Percentiles rank a stretch among this genome's conserved stretches.
Evolutionary conservation across 148 eudicot species (phyloP).

Genomic region (Dianthus caryophyllus): DNA sequence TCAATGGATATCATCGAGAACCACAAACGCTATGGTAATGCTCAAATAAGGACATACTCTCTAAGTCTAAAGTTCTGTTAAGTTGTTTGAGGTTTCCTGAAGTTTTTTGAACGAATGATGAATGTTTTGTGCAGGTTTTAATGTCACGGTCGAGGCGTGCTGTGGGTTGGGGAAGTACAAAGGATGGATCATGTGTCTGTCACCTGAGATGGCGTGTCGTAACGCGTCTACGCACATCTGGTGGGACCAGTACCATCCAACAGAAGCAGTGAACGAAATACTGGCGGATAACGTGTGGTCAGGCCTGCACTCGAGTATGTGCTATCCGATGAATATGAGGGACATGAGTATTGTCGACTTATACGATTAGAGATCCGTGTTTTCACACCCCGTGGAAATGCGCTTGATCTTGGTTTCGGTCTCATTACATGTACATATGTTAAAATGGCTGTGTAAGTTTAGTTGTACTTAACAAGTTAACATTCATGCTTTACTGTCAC

Average conservation of each 20-base stretch:
- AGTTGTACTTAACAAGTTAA: too few relatives aligned
- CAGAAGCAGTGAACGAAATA: slow-evolving; percentile 66
- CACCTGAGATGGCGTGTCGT: slow-evolving; percentile 75
- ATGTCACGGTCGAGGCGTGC: slow-evolving; percentile 64
- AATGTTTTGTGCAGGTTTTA: slow-evolving; percentile 45
- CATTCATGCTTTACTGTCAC: too few relatives aligned
- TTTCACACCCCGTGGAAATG: neutral
- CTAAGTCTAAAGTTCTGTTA: too few relatives aligned
- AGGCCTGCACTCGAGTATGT: slow-evolving; percentile 61
- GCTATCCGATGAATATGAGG: slow-evolving; percentile 78
- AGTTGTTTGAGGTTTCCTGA: too few relatives aligned
- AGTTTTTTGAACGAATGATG: neutral
- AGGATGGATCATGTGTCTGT: slow-evolving; percentile 72
- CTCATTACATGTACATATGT: too few relatives aligned
- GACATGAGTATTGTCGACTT: slow-evolving; percentile 40
- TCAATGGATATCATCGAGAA: slow-evolving; percentile 74
- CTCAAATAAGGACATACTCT: too few relatives aligned
- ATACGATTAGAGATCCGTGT: neutral
- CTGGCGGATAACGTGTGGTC: slow-evolving; percentile 89
- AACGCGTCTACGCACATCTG: slow-evolving; percentile 77
- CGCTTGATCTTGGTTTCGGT: too few relatives aligned
- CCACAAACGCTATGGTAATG: slow-evolving; percentile 51
- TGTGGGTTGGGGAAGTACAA: slow-evolving; percentile 80
- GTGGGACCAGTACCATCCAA: slow-evolving; percentile 98
- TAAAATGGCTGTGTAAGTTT: too few relatives aligned